phyloP scores from a whole-genome alignment of 805 yeast species.

The Kurtzmaniella fragi region DNA sequence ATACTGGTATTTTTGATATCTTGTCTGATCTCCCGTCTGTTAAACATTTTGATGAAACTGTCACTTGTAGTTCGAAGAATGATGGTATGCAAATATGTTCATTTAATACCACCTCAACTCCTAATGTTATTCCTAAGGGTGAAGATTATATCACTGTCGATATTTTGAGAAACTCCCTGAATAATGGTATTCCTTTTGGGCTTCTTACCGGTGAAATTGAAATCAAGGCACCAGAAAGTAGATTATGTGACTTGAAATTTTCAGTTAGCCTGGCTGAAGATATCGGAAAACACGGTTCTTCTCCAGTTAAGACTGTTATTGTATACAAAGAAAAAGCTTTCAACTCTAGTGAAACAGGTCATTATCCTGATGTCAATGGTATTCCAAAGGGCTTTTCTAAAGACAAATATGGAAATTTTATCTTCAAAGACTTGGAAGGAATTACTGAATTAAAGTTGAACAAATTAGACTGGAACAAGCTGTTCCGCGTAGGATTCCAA shows the following conservation, averaged over 20 bases:
- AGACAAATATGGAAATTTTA: conserved; percentile 37
- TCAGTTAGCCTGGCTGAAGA: conserved; percentile 14
- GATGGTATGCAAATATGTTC: conserved; percentile 52
- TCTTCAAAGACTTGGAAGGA: conserved; percentile 54
- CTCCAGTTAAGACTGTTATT: conserved; percentile 64
- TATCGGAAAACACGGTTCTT: conserved; percentile 16
- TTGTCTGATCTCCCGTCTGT: conserved; percentile 63
- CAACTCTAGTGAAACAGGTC: conserved; percentile 6
- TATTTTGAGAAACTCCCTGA: conserved; percentile 43
- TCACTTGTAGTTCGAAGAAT: conserved; percentile 30
- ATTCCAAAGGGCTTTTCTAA: conserved; percentile 44
- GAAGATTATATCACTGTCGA: conserved; percentile 47
- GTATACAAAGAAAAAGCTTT: conserved; percentile 36
- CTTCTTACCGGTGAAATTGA: conserved; percentile 61
- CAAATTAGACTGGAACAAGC: conserved; percentile 55
- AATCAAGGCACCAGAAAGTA: conserved; percentile 54
- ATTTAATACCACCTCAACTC: conserved; percentile 47
- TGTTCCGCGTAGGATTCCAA: conserved; percentile 60
- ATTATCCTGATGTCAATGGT: conserved; percentile 6
- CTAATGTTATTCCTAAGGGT: conserved; percentile 24
- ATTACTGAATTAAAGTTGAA: conserved; percentile 61
- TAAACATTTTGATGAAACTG: conserved; percentile 23
- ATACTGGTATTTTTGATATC: conserved; percentile 38
- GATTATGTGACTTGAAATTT: conserved; percentile 62
- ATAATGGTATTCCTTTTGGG: conserved; percentile 48